Conservation (phyloP, 805 yeast genomes). For the Candida ortonii region DNA sequence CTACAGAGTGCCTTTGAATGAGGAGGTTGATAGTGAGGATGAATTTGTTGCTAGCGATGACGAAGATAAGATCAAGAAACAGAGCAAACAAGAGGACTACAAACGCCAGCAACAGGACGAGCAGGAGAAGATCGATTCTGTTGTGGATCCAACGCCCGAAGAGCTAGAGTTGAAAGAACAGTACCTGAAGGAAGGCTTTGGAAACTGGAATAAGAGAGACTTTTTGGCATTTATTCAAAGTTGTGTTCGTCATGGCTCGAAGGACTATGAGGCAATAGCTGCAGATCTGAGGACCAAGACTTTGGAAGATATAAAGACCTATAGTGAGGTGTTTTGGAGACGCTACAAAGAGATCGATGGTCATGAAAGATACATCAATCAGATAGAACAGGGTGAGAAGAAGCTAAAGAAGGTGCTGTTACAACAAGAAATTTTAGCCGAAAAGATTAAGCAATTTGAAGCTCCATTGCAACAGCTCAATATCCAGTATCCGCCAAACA, state of each 20-base stretch:
- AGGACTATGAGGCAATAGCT: constrained; percentile 47
- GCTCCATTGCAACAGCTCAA: constrained; percentile 61
- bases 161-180: constrained; percentile 54
- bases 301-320: constrained; percentile 55
- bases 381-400: constrained; percentile 71
- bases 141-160: constrained; percentile 59
- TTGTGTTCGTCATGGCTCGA: constrained; percentile 64
- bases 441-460: constrained; percentile 50
- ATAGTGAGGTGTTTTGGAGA: constrained; percentile 63
- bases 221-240: constrained; percentile 69
- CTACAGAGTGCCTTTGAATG: constrained; percentile 55
- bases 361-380: constrained; percentile 64
- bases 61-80: constrained; percentile 26
- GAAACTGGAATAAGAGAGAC: constrained; percentile 71
- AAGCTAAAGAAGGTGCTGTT: constrained; percentile 51
- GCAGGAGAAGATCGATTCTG: constrained; percentile 51
- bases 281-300: constrained; percentile 55
- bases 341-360: constrained; percentile 62
- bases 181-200: constrained; percentile 56
- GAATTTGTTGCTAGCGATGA: constrained; percentile 39
- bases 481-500: constrained; percentile 79
- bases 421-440: constrained; percentile 54
- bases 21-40: constrained; percentile 56
- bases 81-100: constrained; percentile 23
- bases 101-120: constrained; percentile 44